Evolutionary conservation across 2,329 filamentous ascomycete species (phyloP), one percentile per base, ranked within the genome.

Genomic region (Botrytis hyacinthi): DNA sequence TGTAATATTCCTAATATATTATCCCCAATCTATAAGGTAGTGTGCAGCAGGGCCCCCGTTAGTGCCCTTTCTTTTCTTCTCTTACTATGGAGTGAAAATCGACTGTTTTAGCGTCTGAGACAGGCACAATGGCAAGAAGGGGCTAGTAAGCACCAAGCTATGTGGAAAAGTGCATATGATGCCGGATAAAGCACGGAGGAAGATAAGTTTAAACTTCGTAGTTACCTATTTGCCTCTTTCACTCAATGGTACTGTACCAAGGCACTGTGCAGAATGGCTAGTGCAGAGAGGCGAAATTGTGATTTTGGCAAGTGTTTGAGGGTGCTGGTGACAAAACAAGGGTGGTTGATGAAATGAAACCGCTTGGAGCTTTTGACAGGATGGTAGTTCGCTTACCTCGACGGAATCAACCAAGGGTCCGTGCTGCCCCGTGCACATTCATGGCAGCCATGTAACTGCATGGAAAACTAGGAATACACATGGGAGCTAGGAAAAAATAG

Each of bases 61-160:
- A 73, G 70, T 54, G 69, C 20, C 66, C 26, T 32, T 57, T 40
- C 20, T 37, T 42, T 73, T 61, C 54, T 48, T 35, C 65, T 48
- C 66, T 32, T 37, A 57, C 66, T 74, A 35, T 12, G 51, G 35
- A 40, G 48, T 44, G 51, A 40, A 75, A 72, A 76, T 73, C 75
- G 72, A 69, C 76, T 75, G 75, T 74, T 75, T 73, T 78, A 76
- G 75, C 72, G 77, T 77, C 75, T 74, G 76, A 78, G 75, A 78
- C 77, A 75, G 71, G 63, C n/a, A 73, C 63, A 69, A 73, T 42
- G 48, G 32, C n/a, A 69, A 69, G 26, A 51, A 40, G 40, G 51
- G 70, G 48, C 32, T 46, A 69, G 40, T 46, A 69, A 60, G 71
- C 63, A 69, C 37, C 54, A 29, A 40, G 44, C 37, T n/a, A 42